These are phyloP conservation scores for Allomyces arbusculus DNA, from an alignment of 192 early-diverging fungal species.

Conservation along the genomic window DNA sequence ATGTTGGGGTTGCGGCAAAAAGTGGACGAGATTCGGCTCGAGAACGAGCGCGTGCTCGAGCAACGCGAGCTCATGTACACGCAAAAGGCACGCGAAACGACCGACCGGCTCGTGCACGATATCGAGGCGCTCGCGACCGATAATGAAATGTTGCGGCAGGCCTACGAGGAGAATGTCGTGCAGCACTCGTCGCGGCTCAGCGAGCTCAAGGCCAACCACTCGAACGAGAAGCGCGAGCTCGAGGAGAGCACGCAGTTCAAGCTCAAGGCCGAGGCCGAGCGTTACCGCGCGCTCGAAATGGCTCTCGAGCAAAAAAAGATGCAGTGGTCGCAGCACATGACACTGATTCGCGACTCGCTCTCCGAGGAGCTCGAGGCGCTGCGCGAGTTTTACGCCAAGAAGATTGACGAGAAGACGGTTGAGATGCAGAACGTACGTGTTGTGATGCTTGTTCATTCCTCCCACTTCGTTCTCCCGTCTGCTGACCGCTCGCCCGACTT, in stretches of 20 bases:
- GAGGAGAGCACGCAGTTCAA: conserved; percentile 5
- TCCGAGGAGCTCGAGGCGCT: conserved; percentile 13
- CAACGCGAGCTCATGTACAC: conserved; percentile 4
- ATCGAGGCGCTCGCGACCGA: conserved; percentile 4
- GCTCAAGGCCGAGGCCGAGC: conserved; percentile 22
- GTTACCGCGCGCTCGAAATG: conserved; percentile 12
- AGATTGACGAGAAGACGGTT: conserved; percentile 21
- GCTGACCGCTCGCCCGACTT: not conserved
- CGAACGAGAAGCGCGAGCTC: not conserved
- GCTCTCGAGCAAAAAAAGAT: conserved; percentile 11
- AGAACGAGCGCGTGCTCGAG: conserved; percentile 4
- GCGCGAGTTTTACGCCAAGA: conserved; percentile 15
- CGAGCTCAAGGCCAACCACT: not conserved
- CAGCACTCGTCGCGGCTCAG: conserved; percentile 1
- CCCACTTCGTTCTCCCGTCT: no score
- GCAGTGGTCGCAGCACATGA: conserved; percentile 23
- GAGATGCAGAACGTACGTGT: conserved; percentile 13
- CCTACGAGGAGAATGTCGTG: conserved; percentile 3
- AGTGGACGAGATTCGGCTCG: conserved; percentile 5
- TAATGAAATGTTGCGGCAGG: not conserved
- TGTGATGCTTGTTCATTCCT: not conserved
- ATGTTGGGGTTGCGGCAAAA: conserved; percentile 2
- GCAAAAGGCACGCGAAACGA: conserved; percentile 4
- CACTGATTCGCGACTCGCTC: conserved; percentile 12
- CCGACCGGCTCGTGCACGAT: conserved; percentile 1